Conservation (phyloP, 2,329 filamentous ascomycete genomes). For the Cadophora sp. region DNA sequence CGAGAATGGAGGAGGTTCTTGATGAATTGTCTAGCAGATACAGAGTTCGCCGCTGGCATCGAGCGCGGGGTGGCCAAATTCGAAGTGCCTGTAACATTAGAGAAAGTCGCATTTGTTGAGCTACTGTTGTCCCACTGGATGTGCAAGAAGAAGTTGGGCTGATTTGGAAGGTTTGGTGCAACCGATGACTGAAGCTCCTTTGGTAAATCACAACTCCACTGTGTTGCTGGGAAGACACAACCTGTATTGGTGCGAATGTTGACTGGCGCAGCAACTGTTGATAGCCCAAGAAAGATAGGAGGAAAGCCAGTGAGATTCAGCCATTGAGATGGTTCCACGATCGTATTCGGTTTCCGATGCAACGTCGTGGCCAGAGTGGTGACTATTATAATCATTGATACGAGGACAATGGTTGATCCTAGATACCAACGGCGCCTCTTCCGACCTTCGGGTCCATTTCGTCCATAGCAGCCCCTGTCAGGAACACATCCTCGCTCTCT, state of each 20-base stretch:
- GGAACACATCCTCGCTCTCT: constrained; percentile 69
- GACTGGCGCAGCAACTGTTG: constrained; percentile 78
- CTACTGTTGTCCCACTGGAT: constrained; percentile 75
- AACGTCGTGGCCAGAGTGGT: constrained; percentile 65
- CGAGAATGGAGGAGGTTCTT: constrained; percentile 41
- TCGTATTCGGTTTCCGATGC: constrained; percentile 47
- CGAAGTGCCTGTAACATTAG: constrained; percentile 40
- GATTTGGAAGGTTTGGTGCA: constrained; percentile 66
- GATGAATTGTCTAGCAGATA: constrained; percentile 44
- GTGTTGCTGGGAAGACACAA: constrained; percentile 73
- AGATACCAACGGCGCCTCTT: constrained; percentile 67
- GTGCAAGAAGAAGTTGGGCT: constrained; percentile 81
- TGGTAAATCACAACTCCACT: constrained; percentile 88
- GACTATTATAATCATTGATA: constrained; percentile 62
- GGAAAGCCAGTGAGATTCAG: constrained; percentile 87
- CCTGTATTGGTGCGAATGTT: constrained; percentile 67
- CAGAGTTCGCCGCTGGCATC: constrained; percentile 38
- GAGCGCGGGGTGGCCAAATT: constrained; percentile 35
- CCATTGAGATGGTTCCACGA: constrained; percentile 61
- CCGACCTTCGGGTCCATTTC: constrained; percentile 67
- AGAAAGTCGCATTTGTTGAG: constrained; percentile 51
- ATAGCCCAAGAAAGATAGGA: constrained; percentile 82
- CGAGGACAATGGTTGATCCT: constrained; percentile 55
- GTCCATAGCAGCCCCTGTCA: constrained; percentile 68
- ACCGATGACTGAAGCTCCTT: constrained; percentile 75